Conservation (phyloP, 2,329 filamentous ascomycete genomes). For the Lasiodiplodia hormozganensis region DNA sequence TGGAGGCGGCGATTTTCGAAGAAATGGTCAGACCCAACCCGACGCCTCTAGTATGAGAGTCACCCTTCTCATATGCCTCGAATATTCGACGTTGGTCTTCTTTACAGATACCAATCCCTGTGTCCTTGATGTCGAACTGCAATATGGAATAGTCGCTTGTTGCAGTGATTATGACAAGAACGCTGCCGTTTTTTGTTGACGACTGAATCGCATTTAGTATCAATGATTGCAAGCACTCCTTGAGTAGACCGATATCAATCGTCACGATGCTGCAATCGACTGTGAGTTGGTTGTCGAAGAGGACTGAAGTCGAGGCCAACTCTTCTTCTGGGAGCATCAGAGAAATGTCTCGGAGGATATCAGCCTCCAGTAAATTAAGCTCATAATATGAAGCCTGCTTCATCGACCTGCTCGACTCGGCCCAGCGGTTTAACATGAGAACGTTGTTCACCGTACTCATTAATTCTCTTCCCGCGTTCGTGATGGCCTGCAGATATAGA, state of each 20-base stretch:
- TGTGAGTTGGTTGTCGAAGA: slow-evolving; percentile 44
- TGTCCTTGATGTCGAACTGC: slow-evolving; percentile 53
- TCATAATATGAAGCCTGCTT: slow-evolving; percentile 38
- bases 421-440: slow-evolving; percentile 53
- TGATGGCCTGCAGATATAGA: slow-evolving; percentile 46
- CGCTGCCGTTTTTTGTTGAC: slow-evolving; percentile 43
- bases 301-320: slow-evolving; percentile 38
- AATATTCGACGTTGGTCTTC: slow-evolving; percentile 51
- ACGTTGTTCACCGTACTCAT: slow-evolving; percentile 56
- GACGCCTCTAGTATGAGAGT: slow-evolving; percentile 47
- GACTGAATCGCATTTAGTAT: slow-evolving; percentile 53
- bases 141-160: slow-evolving; percentile 40
- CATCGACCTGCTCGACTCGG: slow-evolving; percentile 39
- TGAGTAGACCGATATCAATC: slow-evolving; percentile 49
- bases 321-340: slow-evolving; percentile 41
- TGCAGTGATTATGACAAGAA: slow-evolving; percentile 45
- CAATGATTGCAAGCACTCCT: slow-evolving; percentile 53
- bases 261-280: slow-evolving; percentile 41
- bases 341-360: slow-evolving; percentile 41
- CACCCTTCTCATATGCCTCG: slow-evolving; percentile 52
- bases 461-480: slow-evolving; percentile 50
- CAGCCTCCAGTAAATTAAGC: slow-evolving; percentile 42
- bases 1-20: slow-evolving; percentile 48
- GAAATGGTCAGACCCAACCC: slow-evolving; percentile 55
- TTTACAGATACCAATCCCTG: slow-evolving; percentile 48